A percentile compares a stretch with the other conserved stretches of the same genome.
These are phyloP conservation scores for Curvularia eragrostidis DNA, from an alignment of 2,329 filamentous ascomycete genomes.

Conservation along the genomic window DNA sequence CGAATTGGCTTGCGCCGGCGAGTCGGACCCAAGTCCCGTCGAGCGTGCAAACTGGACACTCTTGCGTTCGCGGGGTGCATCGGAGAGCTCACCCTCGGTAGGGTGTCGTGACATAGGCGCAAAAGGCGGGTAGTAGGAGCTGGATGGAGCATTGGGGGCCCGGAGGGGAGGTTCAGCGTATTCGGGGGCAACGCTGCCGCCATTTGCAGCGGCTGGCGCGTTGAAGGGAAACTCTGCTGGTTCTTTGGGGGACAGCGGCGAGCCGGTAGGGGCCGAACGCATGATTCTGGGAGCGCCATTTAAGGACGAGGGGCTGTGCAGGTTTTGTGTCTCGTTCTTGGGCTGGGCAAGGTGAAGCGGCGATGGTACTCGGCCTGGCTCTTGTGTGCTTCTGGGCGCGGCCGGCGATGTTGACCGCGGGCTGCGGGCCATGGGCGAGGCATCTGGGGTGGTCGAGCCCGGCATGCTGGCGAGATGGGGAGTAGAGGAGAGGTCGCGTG, in stretches of 20 bases:
- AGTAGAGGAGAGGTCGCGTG: conserved; percentile 6
- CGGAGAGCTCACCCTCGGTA: conserved; percentile 43
- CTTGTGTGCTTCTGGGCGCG: conserved; percentile 21
- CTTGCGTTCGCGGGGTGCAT: conserved; percentile 56
- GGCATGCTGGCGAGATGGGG: conserved; percentile 28
- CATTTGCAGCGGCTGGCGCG: conserved; percentile 25
- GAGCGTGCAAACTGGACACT: conserved; percentile 78
- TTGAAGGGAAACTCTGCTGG: conserved; percentile 49
- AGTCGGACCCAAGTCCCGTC: conserved; percentile 49
- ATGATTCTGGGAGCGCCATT: conserved; percentile 41
- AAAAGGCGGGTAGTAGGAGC: conserved; percentile 39
- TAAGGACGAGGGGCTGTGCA: conserved; percentile 17
- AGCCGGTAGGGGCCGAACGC: conserved; percentile 40
- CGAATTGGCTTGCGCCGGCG: conserved; percentile 58
- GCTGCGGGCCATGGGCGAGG: conserved; percentile 35
- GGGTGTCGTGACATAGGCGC: conserved; percentile 42
- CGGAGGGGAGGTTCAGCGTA: conserved; percentile 25
- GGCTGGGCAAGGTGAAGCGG: conserved; percentile 35
- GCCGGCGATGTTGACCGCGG: conserved; percentile 34
- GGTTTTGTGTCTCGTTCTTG: conserved; percentile 25
- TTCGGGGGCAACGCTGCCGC: conserved; percentile 27
- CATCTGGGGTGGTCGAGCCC: conserved; percentile 36
- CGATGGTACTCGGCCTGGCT: conserved; percentile 30
- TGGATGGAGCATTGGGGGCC: conserved; percentile 29
- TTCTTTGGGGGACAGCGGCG: conserved; percentile 36